These are phyloP conservation scores for Astragalus membranaceus DNA, from an alignment of 306 rosid species.

Conservation along the genomic window DNA sequence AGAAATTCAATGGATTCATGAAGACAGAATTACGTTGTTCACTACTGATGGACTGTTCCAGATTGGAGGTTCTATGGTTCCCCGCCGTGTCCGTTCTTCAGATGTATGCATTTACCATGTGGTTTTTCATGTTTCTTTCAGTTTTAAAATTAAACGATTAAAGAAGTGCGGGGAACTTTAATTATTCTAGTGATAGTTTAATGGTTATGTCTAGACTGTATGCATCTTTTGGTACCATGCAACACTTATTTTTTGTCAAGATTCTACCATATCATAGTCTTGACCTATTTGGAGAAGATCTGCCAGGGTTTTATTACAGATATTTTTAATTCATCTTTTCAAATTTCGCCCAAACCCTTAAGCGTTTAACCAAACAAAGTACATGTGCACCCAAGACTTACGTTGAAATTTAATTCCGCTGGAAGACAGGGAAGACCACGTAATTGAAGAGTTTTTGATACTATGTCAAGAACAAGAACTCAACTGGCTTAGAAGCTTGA, in stretches of 20 bases:
- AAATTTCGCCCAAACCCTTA: background rate
- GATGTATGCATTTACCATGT: conserved; percentile 40
- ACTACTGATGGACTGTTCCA: conserved; percentile 88
- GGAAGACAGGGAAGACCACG: background rate
- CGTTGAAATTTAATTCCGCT: background rate
- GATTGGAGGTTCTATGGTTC: conserved; percentile 87
- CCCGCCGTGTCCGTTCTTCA: conserved; percentile 53
- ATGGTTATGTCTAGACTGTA: background rate
- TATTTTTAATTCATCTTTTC: background rate
- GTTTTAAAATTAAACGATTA: background rate
- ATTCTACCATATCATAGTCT: background rate
- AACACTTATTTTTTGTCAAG: background rate
- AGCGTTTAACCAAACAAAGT: background rate
- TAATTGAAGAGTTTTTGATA: background rate
- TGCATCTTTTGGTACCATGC: background rate
- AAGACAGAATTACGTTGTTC: conserved; percentile 78
- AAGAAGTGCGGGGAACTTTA: background rate
- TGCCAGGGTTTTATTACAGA: background rate
- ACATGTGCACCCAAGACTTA: background rate
- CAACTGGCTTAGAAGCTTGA: background rate
- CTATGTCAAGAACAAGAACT: background rate
- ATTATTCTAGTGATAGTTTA: background rate
- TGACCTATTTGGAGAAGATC: background rate
- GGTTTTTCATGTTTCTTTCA: background rate
- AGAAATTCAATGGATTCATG: conserved; percentile 88